These are phyloP conservation scores for Leccinum ochraceum DNA, from an alignment of 768 basidiomycete genomes.

Conservation along the genomic window DNA sequence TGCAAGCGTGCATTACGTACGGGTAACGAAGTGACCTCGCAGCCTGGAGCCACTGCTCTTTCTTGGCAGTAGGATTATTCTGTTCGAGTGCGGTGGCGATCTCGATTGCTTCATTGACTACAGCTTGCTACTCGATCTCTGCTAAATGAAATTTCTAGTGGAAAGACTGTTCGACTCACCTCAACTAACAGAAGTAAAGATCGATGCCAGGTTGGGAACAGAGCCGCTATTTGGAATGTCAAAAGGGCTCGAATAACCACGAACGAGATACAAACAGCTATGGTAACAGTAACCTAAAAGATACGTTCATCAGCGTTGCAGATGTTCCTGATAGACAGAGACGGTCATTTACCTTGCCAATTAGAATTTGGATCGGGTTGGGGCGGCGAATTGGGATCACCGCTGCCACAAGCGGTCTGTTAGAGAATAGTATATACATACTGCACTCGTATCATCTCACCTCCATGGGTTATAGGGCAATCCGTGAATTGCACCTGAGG, in stretches of 20 bases:
- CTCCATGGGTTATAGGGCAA: slow-evolving; percentile 18
- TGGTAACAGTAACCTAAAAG: slow-evolving; percentile 23
- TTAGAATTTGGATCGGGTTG: slow-evolving; percentile 2
- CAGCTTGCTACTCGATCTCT: slow-evolving; percentile 14
- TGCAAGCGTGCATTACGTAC: slow-evolving; percentile 5
- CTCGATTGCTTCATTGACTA: slow-evolving; percentile 15
- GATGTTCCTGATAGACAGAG: neutral
- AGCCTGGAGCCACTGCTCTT: slow-evolving; percentile 13
- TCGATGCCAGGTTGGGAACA: slow-evolving; percentile 27
- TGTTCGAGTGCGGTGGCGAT: slow-evolving; percentile 13
- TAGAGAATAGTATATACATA: neutral
- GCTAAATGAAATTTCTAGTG: too few relatives aligned
- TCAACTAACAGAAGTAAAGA: slow-evolving; percentile 15
- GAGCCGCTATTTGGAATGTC: slow-evolving; percentile 15
- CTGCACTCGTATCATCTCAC: neutral
- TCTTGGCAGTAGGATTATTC: neutral
- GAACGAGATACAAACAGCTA: slow-evolving; percentile 7
- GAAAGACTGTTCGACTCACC: neutral
- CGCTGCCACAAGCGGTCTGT: slow-evolving; percentile 9
- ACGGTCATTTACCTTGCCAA: slow-evolving; percentile 12
- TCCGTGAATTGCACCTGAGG: slow-evolving; percentile 20
- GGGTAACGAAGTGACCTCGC: slow-evolving; percentile 20
- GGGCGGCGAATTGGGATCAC: slow-evolving; percentile 18
- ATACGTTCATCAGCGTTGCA: slow-evolving; percentile 2
- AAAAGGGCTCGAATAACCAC: neutral